Evolutionary conservation across 345 rosid genomes (phyloP), one percentile per base, ranked within the genome.

Genomic region (Mangifera indica): DNA sequence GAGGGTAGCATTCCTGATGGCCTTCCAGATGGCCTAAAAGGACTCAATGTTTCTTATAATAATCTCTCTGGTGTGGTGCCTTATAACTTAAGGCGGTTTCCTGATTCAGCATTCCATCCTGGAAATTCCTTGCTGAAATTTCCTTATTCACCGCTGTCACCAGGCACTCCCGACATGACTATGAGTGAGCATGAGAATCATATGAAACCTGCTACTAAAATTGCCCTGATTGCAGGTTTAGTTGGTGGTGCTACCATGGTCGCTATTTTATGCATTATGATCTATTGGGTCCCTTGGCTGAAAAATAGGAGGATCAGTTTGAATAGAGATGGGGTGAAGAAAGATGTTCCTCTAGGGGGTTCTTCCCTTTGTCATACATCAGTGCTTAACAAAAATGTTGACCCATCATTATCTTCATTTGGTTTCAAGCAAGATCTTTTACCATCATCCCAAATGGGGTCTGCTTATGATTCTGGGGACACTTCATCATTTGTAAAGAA

Each of bases 51-150:
- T 63, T 91, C 96, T 55, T 81, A 72, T 72, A 93, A 93, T 81
- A 91, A 89, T 81, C 84, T 93, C 67, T 89, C 98, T 54, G 98
- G 98, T 58, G 74, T 63, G 12, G 74, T 93, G 7, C 98, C 98
- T 7, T 83, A 74, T 61, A 87, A 82, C 77, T 82, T 93, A 58
- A 80, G 78, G 77, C 70, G 77, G 48, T 93, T 91, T 85, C 93
- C 98, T 59, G 93, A 86, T 69, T 85, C 97, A 21, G 80, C 96
- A 32, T 91, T 91, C 78, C 92, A 87, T 77, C 98, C 98, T 1
- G 98, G 98, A 73, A 93, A 93, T 74, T 69, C 85, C 22, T 75
- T 91, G 62, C 81, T 93, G 78, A 60, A 46, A 61, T 74, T 89
- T 63, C 82, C 86, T 26, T 17, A 74, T 74, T 82, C 84, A 29